phyloP scores from a whole-genome alignment of 192 early-diverging fungal species.

The Radiomyces spectabilis region DNA sequence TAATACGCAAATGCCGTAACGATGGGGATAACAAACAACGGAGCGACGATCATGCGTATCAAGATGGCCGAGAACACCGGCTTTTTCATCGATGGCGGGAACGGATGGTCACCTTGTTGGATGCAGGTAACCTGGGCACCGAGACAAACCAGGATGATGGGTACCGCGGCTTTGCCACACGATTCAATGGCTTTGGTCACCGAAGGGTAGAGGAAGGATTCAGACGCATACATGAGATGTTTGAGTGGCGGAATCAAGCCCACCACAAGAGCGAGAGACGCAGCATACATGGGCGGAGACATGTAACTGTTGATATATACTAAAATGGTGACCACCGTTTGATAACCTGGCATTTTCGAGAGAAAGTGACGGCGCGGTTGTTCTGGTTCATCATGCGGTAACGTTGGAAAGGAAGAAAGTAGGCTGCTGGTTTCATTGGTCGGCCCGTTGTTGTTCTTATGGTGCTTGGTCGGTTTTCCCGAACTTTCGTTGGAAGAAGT shows the following conservation, averaged over 20 bases:
- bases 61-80: slow-evolving; percentile 21
- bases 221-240: slow-evolving; percentile 43
- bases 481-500: no score
- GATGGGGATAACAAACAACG: slow-evolving; percentile 29
- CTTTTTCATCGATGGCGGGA: slow-evolving; percentile 1
- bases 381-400: no score
- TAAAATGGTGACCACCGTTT: neutral
- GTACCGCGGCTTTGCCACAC: slow-evolving; percentile 67
- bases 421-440: no score
- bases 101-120: neutral
- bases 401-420: no score
- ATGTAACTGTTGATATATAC: slow-evolving; percentile 28
- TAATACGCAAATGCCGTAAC: slow-evolving; percentile 14
- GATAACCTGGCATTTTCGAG: neutral
- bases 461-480: no score
- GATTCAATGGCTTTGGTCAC: slow-evolving; percentile 56
- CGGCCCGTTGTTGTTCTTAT: no score
- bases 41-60: slow-evolving; percentile 28
- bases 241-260: slow-evolving; percentile 55
- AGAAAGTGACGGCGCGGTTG: no score
- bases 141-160: slow-evolving; percentile 64
- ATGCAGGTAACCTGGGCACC: slow-evolving; percentile 51
- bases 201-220: slow-evolving; percentile 45
- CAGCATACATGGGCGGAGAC: slow-evolving; percentile 64
- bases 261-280: slow-evolving; percentile 50